Conservation (phyloP, 164 flowering plant species). For the Sedum album region DNA sequence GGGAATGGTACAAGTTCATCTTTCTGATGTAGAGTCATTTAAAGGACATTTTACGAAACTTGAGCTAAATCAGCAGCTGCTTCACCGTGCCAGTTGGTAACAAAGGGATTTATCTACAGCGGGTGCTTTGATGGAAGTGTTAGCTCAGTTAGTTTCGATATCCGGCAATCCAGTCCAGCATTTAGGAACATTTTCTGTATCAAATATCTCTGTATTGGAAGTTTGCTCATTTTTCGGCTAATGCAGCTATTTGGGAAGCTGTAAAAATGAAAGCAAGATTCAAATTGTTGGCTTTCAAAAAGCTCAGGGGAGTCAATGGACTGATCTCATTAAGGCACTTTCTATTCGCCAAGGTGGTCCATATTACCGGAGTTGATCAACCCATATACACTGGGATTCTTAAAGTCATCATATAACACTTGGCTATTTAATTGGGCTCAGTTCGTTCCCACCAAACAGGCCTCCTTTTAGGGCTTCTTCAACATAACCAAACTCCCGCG, state of each 20-base stretch:
- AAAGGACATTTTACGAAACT: background rate
- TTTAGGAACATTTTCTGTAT: slow-evolving; percentile 5
- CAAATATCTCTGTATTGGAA: slow-evolving; percentile 10
- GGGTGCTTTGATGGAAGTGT: too few species aligned
- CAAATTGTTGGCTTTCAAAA: slow-evolving; percentile 5
- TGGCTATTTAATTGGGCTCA: too few species aligned
- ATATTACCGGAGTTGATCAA: slow-evolving; percentile 7
- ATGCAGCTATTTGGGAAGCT: slow-evolving; percentile 6
- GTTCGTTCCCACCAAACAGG: too few species aligned
- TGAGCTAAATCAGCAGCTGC: background rate
- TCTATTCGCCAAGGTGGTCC: slow-evolving; percentile 8
- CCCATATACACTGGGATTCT: too few species aligned
- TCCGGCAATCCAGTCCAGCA: slow-evolving; percentile 6
- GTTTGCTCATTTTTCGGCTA: slow-evolving; percentile 2
- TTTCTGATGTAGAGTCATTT: background rate
- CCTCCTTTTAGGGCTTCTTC: too few species aligned
- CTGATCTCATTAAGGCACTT: too few species aligned
- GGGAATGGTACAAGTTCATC: background rate
- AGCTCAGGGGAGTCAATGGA: slow-evolving; percentile 9
- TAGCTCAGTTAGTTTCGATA: slow-evolving; percentile 4
- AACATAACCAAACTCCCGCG: too few species aligned
- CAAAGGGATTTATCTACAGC: slow-evolving; percentile 8
- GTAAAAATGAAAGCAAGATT: slow-evolving; percentile 1
- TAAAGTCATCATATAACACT: too few species aligned
- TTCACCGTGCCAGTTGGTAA: background rate